Evolutionary conservation across 2,329 filamentous ascomycete species (phyloP), one percentile per base, ranked within the genome.

Genomic region (Xylariales sp.): DNA sequence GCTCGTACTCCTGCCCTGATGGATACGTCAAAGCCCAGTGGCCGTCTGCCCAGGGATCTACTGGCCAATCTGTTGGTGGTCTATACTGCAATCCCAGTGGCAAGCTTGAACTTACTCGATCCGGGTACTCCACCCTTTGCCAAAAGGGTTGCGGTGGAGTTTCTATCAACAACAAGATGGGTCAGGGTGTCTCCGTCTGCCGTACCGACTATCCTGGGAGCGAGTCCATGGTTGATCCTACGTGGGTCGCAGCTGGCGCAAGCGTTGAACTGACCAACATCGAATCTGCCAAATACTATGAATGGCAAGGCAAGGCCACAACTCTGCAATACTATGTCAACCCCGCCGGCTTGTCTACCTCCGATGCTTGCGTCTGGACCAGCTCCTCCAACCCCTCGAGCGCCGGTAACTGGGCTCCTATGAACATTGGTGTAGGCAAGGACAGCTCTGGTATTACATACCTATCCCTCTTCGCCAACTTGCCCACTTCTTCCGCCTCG

Each of bases 241-340:
- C 90, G 32, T 65, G 78, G 41, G 72, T 83, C 29, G 48, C 62
- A 5, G 65, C 85, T 37, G 85, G 85, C 42, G 54, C 65, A 33
- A 74, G 66, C 18, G 67, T 78, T 43, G 64, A 71, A 24, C 67
- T 98, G 48, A 88, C 86, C 57, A 91, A 88, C 70, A 85, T 91
- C 32, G 67, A 84, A 48, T 79, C 82, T 43, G 58, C 61, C 33
- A 72, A 67, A 35, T 95, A 91, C 72, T 97, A 89, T 71, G 65
- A 72, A 44, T 95, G 88, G 87, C 51, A 87, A 54, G 77, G 77
- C 52, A 75, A 76, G 61, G 53, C 67, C 35, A 97, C 93, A 37
- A 90, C 88, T 33, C 90, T 90, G 30, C 93, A 49, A 68, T 97
- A 95, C 76, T 98, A 98, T 61, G 77, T 97, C 66, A 97, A 97